Conservation (phyloP, 805 yeast genomes). For the Teunomyces funiuensis region DNA sequence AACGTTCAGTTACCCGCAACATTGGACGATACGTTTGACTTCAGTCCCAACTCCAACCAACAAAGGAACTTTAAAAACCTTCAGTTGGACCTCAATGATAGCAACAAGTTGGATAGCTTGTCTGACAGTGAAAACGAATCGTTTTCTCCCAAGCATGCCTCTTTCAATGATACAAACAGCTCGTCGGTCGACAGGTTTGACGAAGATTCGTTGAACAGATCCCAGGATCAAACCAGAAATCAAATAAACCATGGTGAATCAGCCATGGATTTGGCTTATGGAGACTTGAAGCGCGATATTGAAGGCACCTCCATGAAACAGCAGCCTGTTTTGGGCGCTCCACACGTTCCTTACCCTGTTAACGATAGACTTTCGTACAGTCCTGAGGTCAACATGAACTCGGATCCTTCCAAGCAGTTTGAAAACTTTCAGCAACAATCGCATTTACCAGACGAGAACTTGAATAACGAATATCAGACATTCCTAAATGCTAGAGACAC, state of each 20-base stretch:
- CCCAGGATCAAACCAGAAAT: not conserved
- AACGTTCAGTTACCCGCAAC: not conserved
- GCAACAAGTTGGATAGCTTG: conserved; percentile 4
- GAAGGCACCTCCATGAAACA: conserved; percentile 15
- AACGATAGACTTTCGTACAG: conserved; percentile 10
- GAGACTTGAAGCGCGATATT: conserved; percentile 28
- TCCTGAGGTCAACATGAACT: not conserved
- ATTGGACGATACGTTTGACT: conserved; percentile 13
- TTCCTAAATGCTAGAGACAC: conserved; percentile 18
- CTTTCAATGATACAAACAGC: conserved; percentile 9
- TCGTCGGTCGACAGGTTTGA: conserved; percentile 8
- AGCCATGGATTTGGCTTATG: conserved; percentile 28
- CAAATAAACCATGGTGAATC: not conserved
- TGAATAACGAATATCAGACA: conserved; percentile 27
- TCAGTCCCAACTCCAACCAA: conserved; percentile 14
- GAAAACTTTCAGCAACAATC: conserved; percentile 14
- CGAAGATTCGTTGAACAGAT: not conserved
- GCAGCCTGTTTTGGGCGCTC: not conserved
- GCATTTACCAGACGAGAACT: conserved; percentile 11
- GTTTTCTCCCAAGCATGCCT: conserved; percentile 6
- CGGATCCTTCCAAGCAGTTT: conserved; percentile 14
- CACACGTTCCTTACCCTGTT: conserved; percentile 6
- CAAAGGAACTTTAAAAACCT: conserved; percentile 24
- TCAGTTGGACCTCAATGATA: conserved; percentile 14
- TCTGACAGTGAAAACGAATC: conserved; percentile 9